Base-by-base conservation (phyloP, 1,139 yeast genomes). In the Saccharomyces pastorianus region DNA sequence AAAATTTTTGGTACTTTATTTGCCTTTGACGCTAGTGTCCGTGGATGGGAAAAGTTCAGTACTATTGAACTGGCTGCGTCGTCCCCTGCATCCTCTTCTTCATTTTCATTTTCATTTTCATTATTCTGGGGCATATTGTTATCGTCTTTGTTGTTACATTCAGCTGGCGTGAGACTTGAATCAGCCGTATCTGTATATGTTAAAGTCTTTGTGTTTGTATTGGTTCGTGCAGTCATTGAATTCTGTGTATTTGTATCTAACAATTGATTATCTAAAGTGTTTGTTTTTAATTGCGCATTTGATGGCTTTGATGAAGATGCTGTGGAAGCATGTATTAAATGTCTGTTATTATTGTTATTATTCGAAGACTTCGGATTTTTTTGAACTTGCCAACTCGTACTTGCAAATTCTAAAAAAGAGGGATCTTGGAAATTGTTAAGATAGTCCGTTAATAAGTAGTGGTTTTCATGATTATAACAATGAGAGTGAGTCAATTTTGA, bases 401-500 rank as follows among this genome's bases (percentile, higher is more conserved):
- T 41, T 14, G 47, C 61, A 51, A 59, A 58, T 32, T 60, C 61
- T 41, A 64, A 51, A 55, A 66, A 65, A 20, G 58, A 53, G 29
- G 62, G 59, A 47, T 66, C 68, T 44, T 62, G 59, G 50, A 67
- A 66, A 49, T 65, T 67, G 54, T 66, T 62, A 23, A 59, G 46
- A 6, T 56, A 58, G 56, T 68, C 71, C 14, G 61, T 60, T 44
- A 68, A 55, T n/a, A 68, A 52, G 48, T 68, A 67, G 55, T 68
- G 71, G 27, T 64, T 64, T 55, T 68, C 71, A 46, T 66, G 67
- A 55, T 67, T 64, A 51, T 65, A 66, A n/a, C 60, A 53, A 27
- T 47, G 51, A 14, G 56, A 59, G 2, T 60, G 58, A 2, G 66
- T 63, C 29, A 68, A 56, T 55, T 66, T 68, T 20, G 59, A 56